These are phyloP conservation scores for Alternaria burnsii DNA, from an alignment of 2,329 filamentous ascomycete genomes.

Conservation along the genomic window DNA sequence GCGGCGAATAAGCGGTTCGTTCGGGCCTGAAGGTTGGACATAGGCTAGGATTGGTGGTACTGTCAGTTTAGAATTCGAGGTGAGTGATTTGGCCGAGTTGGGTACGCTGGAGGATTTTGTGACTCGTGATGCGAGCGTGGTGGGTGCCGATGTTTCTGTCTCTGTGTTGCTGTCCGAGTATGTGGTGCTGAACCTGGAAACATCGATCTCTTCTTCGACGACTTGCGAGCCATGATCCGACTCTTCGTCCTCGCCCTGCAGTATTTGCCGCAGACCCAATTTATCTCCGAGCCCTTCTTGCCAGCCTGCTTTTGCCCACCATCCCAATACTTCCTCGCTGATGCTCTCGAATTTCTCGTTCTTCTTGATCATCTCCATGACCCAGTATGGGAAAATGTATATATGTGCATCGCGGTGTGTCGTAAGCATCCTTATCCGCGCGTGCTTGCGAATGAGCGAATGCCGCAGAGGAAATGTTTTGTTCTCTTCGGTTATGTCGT, in stretches of 20 bases:
- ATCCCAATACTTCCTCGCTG: conserved; percentile 89
- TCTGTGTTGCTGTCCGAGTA: conserved; percentile 39
- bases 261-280: conserved; percentile 73
- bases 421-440: conserved; percentile 79
- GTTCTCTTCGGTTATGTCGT: conserved; percentile 80
- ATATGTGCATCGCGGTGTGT: conserved; percentile 91
- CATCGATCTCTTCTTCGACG: conserved; percentile 63
- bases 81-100: conserved; percentile 36
- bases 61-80: conserved; percentile 49
- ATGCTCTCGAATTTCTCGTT: conserved; percentile 88
- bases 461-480: conserved; percentile 78
- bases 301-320: conserved; percentile 96
- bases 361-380: conserved; percentile 80
- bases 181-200: conserved; percentile 63
- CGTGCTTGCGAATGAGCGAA: conserved; percentile 76
- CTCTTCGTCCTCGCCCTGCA: conserved; percentile 60
- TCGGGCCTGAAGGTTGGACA: conserved; percentile 71
- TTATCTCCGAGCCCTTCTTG: conserved; percentile 82
- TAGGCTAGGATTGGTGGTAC: conserved; percentile 84
- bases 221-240: conserved; percentile 44
- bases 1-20: conserved; percentile 75
- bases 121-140: conserved; percentile 49
- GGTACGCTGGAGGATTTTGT: conserved; percentile 41
- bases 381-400: conserved; percentile 93
- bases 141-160: conserved; percentile 17